Evolutionary conservation across 106 monocot species (phyloP), one percentile per base, ranked within the genome.

Genomic region (Dendrobium chrysotoxum): DNA sequence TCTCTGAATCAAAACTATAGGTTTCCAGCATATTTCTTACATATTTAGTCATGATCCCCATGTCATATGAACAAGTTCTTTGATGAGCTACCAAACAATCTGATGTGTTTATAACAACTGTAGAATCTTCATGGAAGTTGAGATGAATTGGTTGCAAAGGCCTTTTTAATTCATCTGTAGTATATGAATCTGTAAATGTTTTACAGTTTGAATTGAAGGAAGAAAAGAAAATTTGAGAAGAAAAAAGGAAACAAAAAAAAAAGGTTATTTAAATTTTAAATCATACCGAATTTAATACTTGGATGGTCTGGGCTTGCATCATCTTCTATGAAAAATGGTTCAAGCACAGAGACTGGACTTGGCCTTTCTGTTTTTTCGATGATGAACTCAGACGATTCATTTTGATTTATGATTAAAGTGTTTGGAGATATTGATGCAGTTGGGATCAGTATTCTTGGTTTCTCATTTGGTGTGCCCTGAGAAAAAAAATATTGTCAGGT

Each of bases 261-360:
- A 26, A 5, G 16, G 4, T 16, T 71, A 53, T 70, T 39, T 53
- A 75, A 53, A 20, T 61, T 3, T 18, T 21, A 68, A 31, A 30
- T 28, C 81, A 55, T 91, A 98, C 94, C 81, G 28, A 82, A 77
- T 53, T 86, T 75, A 46, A 39, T 25, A 21, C 76, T 50, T 75
- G 9, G 61, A 64, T 82, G 61, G 20, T 80, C 83, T 23, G 90
- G 88, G 74, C 83, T 90, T 61, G 47, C 23, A 7, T 53, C 65
- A 75, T 88, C 91, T 74, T 95, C 89, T 53, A 53, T 53, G 70
- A 91, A 89, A 78, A 90, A 80, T 68, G 84, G 81, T 40, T 93
- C 92, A 67, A 92, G 85, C 81, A 95, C 91, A 66, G 92, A 90
- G 70, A 88, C 85, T 20, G 99, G 89, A 86, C 95, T 93, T 53